A percentile compares a stretch with the other conserved stretches of the same genome.
These are phyloP conservation scores for Saturnispora zaruensis DNA, from an alignment of 805 yeast genomes.

Conservation along the genomic window DNA sequence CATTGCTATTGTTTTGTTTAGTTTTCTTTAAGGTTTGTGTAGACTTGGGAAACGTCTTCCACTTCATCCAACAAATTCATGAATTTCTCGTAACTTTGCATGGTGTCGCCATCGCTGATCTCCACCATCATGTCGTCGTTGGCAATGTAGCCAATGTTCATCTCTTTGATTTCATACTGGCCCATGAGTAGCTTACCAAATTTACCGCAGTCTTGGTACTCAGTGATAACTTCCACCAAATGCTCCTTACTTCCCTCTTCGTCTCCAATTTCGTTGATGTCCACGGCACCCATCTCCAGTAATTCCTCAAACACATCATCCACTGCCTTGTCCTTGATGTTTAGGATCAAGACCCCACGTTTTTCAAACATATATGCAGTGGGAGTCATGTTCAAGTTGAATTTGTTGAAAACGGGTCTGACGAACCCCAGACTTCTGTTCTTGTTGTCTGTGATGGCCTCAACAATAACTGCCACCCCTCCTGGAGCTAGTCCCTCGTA, in stretches of 20 bases:
- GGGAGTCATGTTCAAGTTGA: constrained; percentile 59
- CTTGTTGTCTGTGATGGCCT: constrained; percentile 83
- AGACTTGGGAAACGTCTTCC: constrained; percentile 78
- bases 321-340: constrained; percentile 29
- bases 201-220: constrained; percentile 50
- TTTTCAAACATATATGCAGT: constrained; percentile 69
- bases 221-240: constrained; percentile 49
- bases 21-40: constrained; percentile 50
- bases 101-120: constrained; percentile 44
- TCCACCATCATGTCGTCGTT: constrained; percentile 51
- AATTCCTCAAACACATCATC: constrained; percentile 71
- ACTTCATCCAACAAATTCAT: constrained; percentile 57
- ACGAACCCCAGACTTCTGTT: constrained; percentile 71
- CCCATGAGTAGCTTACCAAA: constrained; percentile 52
- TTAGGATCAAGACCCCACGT: constrained; percentile 62
- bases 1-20: constrained; percentile 11
- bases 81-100: constrained; percentile 47
- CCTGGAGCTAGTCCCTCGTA: constrained; percentile 94
- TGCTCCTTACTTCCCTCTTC: constrained; percentile 18
- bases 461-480: constrained; percentile 78
- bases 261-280: constrained; percentile 34
- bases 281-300: constrained; percentile 62
- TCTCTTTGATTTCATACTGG: constrained; percentile 55
- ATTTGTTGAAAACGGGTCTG: constrained; percentile 64
- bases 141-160: constrained; percentile 62